These are phyloP conservation scores for Tolypocladium cylindrosporum DNA, from an alignment of 2,329 filamentous ascomycete genomes.

Conservation along the genomic window DNA sequence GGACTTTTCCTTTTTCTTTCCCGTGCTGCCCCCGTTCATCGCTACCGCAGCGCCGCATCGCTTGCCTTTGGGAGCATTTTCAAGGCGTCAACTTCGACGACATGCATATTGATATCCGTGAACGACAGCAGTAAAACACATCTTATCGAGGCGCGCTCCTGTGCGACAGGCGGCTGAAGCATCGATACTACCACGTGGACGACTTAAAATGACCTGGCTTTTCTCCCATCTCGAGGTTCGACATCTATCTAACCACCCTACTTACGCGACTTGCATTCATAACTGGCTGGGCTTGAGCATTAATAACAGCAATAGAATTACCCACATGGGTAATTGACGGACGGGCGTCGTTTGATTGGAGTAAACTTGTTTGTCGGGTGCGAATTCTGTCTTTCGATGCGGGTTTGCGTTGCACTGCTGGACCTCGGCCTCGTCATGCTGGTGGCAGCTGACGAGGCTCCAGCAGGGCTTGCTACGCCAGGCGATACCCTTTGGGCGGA, in stretches of 20 bases:
- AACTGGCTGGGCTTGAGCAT: not conserved
- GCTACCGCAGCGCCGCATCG: not conserved
- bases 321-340: not conserved
- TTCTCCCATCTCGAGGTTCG: not conserved
- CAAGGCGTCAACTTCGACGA: not conserved
- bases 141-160: not conserved
- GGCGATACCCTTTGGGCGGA: not conserved
- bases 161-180: not conserved
- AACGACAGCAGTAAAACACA: not conserved
- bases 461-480: not conserved
- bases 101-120: conserved; percentile 1
- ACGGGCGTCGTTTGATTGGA: not conserved
- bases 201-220: not conserved
- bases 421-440: not conserved
- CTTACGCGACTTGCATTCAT: not conserved
- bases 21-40: not conserved
- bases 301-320: conserved; percentile 1
- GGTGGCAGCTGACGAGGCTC: not conserved
- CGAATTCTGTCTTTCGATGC: not conserved
- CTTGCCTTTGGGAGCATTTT: not conserved
- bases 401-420: not conserved
- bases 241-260: not conserved
- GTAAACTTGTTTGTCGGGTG: not conserved
- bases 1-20: not conserved
- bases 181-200: not conserved